These are phyloP conservation scores for Panellus pusillus DNA, from an alignment of 768 basidiomycete species.

Conservation along the genomic window DNA sequence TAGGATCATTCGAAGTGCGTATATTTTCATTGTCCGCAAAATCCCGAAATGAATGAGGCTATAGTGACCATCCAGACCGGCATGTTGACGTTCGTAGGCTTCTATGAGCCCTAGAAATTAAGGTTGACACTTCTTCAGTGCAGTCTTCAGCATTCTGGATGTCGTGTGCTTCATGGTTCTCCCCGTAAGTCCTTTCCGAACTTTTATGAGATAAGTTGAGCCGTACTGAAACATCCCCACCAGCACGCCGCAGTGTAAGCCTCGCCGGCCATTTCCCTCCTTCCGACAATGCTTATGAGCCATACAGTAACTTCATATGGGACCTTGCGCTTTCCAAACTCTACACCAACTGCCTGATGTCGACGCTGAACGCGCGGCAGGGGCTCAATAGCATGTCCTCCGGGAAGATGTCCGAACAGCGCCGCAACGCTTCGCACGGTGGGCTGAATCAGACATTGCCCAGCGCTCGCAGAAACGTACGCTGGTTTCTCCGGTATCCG, in stretches of 20 bases:
- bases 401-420: constrained; percentile 26
- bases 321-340: constrained; percentile 49
- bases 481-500: neutral
- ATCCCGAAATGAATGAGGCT: neutral
- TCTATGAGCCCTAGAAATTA: neutral
- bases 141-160: constrained; percentile 8
- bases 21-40: neutral
- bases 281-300: neutral
- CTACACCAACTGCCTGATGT: constrained; percentile 49
- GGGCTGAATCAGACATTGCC: neutral
- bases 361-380: constrained; percentile 47
- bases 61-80: constrained; percentile 23
- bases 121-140: constrained; percentile 1
- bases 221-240: neutral
- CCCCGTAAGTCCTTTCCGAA: constrained; percentile 5
- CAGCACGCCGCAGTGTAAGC: constrained; percentile 47
- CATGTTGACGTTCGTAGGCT: constrained; percentile 13
- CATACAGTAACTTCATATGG: constrained; percentile 47
- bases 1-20: constrained; percentile 20
- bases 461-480: constrained; percentile 7
- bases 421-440: constrained; percentile 24
- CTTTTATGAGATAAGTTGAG: neutral
- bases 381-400: constrained; percentile 29
- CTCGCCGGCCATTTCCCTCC: neutral
- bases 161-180: constrained; percentile 17